These are phyloP conservation scores for Yamadazyma trypodendri DNA, from an alignment of 1,139 yeast genomes.

Conservation along the genomic window DNA sequence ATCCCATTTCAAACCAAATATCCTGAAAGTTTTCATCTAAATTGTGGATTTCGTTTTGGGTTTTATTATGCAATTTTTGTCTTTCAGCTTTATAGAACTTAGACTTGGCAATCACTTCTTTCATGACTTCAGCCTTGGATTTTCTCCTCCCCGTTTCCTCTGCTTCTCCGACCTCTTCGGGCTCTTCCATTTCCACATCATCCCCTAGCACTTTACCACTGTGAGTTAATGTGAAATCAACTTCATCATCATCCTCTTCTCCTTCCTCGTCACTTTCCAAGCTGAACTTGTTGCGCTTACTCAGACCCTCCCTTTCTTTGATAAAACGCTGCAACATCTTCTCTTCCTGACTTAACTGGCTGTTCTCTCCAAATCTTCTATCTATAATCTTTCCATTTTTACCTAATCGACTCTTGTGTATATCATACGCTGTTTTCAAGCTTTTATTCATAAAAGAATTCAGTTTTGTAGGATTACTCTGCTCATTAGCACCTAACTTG, in stretches of 20 bases:
- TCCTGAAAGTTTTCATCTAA: constrained; percentile 80
- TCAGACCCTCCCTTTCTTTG: constrained; percentile 70
- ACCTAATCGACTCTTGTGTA: constrained; percentile 58
- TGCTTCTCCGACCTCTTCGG: constrained; percentile 15
- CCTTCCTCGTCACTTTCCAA: constrained; percentile 70
- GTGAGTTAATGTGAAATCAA: constrained; percentile 64
- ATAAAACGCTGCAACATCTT: constrained; percentile 95
- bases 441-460: constrained; percentile 78
- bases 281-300: constrained; percentile 56
- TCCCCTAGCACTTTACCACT: constrained; percentile 61
- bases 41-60: constrained; percentile 68
- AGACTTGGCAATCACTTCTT: constrained; percentile 93
- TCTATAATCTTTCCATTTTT: constrained; percentile 80
- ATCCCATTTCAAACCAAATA: constrained; percentile 59
- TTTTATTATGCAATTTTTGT: constrained; percentile 71
- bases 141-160: constrained; percentile 59
- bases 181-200: constrained; percentile 21
- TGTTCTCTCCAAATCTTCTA: constrained; percentile 88
- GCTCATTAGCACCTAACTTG: constrained; percentile 54
- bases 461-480: constrained; percentile 39
- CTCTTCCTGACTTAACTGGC: constrained; percentile 75
- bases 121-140: constrained; percentile 93
- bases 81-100: constrained; percentile 87
- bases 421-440: constrained; percentile 66
- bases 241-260: constrained; percentile 32